Base-by-base conservation (phyloP, 768 basidiomycete genomes). In the Podaxis sp. region DNA sequence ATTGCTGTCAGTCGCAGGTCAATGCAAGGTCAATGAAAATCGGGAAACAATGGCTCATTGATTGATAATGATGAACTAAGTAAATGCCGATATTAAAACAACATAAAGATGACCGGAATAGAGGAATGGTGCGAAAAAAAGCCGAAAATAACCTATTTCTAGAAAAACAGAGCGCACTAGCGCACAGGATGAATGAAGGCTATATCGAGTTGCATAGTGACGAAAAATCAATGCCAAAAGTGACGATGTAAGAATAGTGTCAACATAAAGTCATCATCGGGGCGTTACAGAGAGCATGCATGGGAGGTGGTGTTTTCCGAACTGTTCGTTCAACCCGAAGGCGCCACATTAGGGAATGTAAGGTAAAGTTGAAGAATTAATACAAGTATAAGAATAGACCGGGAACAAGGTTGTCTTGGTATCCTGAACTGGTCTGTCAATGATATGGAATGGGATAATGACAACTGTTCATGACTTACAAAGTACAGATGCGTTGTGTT, bases 381-480 rank as follows among this genome's bases (percentile, higher is more conserved):
- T 49, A 11, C 33, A 49, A n/a, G 29, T 52, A 51, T 51, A 51
- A 11, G 47, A 25, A 38, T 40, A 40, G 15, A 22, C 9, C 36
- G 47, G 12, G 24, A 22, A 22, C 36, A 24, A 59, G 11, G 22
- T 37, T 40, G 54, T 41, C 36, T 22, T 51, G 57, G 24, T 52
- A 29, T 8, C 51, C 58, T 61, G 11, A 19, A 22, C 4, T 13
- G 11, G n/a, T 15, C 38, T 24, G 54, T 55, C 17, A 55, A 36
- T 9, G 11, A 24, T n/a, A 40, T 12, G 17, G 11, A 19, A 24
- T 12, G 8, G 3, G 38, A 13, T 22, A 9, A 37, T 40, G 37
- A 27, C 6, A 33, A 33, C 33, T 33, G n/a, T 19, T 46, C 19
- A 22, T 6, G 43, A 63, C 61, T 60, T 59, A 63, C 65, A 63